Percentiles rank a stretch among this genome's conserved stretches.
Evolutionary conservation across 768 basidiomycete genomes (phyloP).

Genomic region (Hypholoma sublateritium): DNA sequence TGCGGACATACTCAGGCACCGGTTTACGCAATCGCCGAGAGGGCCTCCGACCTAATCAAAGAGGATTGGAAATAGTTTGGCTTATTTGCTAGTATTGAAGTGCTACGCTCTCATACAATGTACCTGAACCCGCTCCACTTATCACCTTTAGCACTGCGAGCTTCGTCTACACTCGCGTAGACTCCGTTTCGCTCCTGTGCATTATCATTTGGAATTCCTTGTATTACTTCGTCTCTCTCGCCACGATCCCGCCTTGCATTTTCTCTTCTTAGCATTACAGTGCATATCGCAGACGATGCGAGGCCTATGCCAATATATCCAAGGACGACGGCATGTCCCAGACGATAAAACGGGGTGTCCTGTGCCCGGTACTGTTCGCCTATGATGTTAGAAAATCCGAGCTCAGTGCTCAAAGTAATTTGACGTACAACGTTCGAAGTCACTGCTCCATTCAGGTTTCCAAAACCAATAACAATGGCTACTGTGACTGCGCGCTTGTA

Average conservation of each 20-base stretch:
- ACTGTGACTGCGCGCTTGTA: conserved; percentile 73
- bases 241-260: conserved; percentile 66
- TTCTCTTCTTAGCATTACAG: conserved; percentile 48
- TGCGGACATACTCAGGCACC: conserved; percentile 14
- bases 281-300: conserved; percentile 40
- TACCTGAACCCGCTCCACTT: conserved; percentile 76
- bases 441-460: conserved; percentile 70
- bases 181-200: conserved; percentile 50
- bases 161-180: conserved; percentile 58
- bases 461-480: conserved; percentile 68
- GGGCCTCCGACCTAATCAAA: conserved; percentile 15
- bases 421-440: conserved; percentile 60
- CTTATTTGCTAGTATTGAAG: not conserved
- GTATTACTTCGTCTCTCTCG: conserved; percentile 68
- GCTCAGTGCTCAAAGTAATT: conserved; percentile 35
- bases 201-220: conserved; percentile 32
- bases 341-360: conserved; percentile 66
- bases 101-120: conserved; percentile 27
- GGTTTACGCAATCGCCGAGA: conserved; percentile 18
- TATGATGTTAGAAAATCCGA: conserved; percentile 17
- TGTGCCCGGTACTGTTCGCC: conserved; percentile 55
- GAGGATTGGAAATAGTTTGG: conserved; percentile 1
- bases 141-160: conserved; percentile 69
- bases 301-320: conserved; percentile 70
- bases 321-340: conserved; percentile 72